These are phyloP conservation scores for Epithemia pelagica DNA, from an alignment of 108 stramenopile genomes.

Conservation along the genomic window DNA sequence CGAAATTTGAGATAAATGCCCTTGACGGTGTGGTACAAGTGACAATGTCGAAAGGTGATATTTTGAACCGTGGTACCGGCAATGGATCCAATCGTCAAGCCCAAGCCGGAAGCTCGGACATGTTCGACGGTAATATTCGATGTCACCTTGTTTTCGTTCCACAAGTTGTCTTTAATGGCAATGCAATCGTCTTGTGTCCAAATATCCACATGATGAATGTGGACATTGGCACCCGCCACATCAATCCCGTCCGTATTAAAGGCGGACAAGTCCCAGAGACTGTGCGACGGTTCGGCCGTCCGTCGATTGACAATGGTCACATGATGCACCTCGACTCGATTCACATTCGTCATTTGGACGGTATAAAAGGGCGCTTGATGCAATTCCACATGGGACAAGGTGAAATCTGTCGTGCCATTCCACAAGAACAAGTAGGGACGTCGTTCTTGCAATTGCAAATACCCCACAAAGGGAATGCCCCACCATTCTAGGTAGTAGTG, in stretches of 20 bases:
- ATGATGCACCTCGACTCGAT: constrained; percentile 28
- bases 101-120: constrained; percentile 41
- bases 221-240: constrained; percentile 31
- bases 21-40: constrained; percentile 35
- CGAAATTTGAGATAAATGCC: constrained; percentile 58
- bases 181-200: constrained; percentile 56
- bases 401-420: constrained; percentile 16
- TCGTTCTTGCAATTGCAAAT: constrained; percentile 23
- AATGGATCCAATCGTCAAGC: constrained; percentile 47
- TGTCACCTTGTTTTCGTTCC: constrained; percentile 1
- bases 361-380: constrained; percentile 36
- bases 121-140: constrained; percentile 39
- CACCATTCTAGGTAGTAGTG: constrained; percentile 17
- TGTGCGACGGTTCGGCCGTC: constrained; percentile 21
- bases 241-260: constrained; percentile 60
- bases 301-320: constrained; percentile 25
- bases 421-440: constrained; percentile 29
- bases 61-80: constrained; percentile 32
- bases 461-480: constrained; percentile 41
- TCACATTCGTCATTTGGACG: constrained; percentile 11
- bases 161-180: constrained; percentile 33
- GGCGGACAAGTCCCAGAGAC: constrained; percentile 34
- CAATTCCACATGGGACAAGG: constrained; percentile 30
- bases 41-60: constrained; percentile 43
- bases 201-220: constrained; percentile 32